phyloP scores from a whole-genome alignment of 2,329 filamentous ascomycete species.

The Chalaropsis ovoidea region DNA sequence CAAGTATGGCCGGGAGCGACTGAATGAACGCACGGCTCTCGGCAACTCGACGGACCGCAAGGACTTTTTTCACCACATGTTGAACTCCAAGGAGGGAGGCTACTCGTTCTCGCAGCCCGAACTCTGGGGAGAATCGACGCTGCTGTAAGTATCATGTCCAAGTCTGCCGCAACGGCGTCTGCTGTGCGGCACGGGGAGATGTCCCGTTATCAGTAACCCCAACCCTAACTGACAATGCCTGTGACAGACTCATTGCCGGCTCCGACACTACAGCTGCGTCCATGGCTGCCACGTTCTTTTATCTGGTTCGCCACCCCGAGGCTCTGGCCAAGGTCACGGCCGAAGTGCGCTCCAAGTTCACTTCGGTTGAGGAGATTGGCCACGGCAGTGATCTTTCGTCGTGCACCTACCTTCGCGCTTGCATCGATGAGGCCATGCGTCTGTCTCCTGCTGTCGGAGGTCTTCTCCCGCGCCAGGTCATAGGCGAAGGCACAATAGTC shows the following conservation, averaged over 20 bases:
- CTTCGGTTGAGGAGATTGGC: constrained; percentile 44
- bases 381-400: constrained; percentile 41
- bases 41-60: constrained; percentile 53
- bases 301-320: constrained; percentile 45
- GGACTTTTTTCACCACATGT: constrained; percentile 67
- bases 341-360: constrained; percentile 46
- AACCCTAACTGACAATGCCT: background rate
- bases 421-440: constrained; percentile 56
- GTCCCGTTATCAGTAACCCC: no score
- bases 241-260: constrained; percentile 52
- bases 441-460: constrained; percentile 52
- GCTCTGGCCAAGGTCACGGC: constrained; percentile 40
- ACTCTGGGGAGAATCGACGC: constrained; percentile 60
- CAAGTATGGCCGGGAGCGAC: constrained; percentile 57
- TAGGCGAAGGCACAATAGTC: constrained; percentile 45
- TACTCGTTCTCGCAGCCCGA: constrained; percentile 55
- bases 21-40: constrained; percentile 55
- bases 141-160: constrained; percentile 40
- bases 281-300: constrained; percentile 53
- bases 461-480: constrained; percentile 50
- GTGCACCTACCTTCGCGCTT: constrained; percentile 52
- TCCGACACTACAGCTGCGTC: constrained; percentile 64
- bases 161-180: no score
- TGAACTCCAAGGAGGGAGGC: constrained; percentile 60
- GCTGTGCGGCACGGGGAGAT: no score